A percentile compares a stretch with the other conserved stretches of the same genome.
Conservation (phyloP, 2,329 filamentous ascomycete species). For the Nannizziopsis arthrosporioides region DNA sequence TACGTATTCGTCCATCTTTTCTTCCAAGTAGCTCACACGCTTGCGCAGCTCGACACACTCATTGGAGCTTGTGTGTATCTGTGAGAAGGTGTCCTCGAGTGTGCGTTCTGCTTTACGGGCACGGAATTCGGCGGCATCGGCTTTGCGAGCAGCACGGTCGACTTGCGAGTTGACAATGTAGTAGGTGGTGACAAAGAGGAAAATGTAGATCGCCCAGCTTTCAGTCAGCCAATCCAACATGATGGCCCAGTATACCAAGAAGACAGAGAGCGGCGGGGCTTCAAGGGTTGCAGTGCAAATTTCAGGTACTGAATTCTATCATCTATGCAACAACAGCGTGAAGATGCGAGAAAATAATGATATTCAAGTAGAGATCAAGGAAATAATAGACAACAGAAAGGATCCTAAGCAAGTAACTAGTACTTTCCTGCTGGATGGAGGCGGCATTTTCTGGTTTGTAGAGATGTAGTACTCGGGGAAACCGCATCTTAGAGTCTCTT, state of each 20-base stretch:
- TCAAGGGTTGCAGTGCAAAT: not conserved
- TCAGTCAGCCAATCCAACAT: constrained; percentile 7
- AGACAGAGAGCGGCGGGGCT: not conserved
- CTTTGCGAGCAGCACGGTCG: constrained; percentile 5
- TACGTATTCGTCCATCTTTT: constrained; percentile 10
- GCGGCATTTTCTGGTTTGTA: no score
- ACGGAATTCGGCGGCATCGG: not conserved
- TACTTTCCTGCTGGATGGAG: no score
- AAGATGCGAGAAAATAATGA: no score
- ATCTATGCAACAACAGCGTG: no score
- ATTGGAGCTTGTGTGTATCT: constrained; percentile 2
- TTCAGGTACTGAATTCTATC: no score
- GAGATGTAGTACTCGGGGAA: no score
- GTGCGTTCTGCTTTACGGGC: not conserved
- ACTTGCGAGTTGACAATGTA: constrained; percentile 1
- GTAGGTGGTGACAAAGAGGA: constrained; percentile 5
- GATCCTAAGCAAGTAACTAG: no score
- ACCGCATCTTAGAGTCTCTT: no score
- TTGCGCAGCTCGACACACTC: constrained; percentile 8
- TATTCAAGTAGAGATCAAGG: no score
- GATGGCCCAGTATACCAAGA: not conserved
- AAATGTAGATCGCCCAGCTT: constrained; percentile 2
- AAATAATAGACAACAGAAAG: no score
- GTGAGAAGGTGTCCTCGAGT: not conserved
- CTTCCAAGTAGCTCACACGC: constrained; percentile 7